Conservation (phyloP, 148 eudicot genomes). For the Cornus florida region DNA sequence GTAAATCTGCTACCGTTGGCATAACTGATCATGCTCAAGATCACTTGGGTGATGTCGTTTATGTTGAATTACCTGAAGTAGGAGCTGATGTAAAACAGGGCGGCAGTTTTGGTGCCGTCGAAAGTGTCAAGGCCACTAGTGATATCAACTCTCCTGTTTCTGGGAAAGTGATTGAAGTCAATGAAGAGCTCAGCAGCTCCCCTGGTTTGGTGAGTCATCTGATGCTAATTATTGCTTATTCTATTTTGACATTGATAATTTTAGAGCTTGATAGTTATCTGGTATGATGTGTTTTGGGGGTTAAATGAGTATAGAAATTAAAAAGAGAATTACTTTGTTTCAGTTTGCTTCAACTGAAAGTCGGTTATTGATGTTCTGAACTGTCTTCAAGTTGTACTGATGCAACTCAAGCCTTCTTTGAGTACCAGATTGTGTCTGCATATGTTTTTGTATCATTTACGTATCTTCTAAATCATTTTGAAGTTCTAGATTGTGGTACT, state of each 20-base stretch:
- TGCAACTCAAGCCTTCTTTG: neutral
- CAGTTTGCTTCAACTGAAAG: neutral
- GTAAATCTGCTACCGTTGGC: constrained; percentile 70
- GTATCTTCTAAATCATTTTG: too few species aligned
- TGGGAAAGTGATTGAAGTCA: constrained; percentile 77
- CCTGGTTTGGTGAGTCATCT: constrained; percentile 70
- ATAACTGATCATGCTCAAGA: constrained; percentile 95
- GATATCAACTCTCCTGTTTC: constrained; percentile 91
- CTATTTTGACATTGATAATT: too few species aligned
- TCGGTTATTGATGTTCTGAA: neutral
- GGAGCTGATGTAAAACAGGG: constrained; percentile 76
- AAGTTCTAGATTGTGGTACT: too few species aligned
- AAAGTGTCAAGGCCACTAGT: constrained; percentile 95
- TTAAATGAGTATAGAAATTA: too few species aligned
- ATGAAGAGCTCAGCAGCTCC: constrained; percentile 49
- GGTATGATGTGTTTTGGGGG: neutral
- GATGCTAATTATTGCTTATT: neutral
- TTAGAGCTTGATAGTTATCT: neutral
- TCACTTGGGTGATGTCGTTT: constrained; percentile 91
- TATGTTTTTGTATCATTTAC: neutral
- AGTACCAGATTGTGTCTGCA: neutral
- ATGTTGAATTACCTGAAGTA: constrained; percentile 82
- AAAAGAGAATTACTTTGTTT: neutral
- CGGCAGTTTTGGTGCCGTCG: constrained; percentile 80
- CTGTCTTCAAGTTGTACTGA: neutral